Conservation (phyloP, 129 eudicot species). For the Flaveria brownii region DNA sequence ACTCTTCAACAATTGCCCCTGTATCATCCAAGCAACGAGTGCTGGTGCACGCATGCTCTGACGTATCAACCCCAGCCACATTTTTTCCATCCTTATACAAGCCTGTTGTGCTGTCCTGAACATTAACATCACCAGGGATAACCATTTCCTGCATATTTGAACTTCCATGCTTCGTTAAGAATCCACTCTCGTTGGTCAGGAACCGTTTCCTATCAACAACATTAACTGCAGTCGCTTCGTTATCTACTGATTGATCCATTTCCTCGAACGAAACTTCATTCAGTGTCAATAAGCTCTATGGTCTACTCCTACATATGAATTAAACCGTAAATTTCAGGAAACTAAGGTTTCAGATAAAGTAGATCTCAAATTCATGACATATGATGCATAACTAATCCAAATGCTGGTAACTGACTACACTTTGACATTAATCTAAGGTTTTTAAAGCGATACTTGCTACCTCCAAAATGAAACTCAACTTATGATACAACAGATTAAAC, state of each 20-base stretch:
- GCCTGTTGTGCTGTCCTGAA: slow-evolving; percentile 35
- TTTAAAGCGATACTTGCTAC: neutral
- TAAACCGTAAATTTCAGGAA: no score
- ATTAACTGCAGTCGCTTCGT: slow-evolving; percentile 41
- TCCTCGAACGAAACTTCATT: slow-evolving; percentile 30
- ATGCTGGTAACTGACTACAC: neutral
- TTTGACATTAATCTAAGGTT: no score
- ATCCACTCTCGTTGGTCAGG: slow-evolving; percentile 48
- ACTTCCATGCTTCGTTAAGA: slow-evolving; percentile 38
- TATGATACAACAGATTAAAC: neutral
- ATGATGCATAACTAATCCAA: slow-evolving; percentile 4
- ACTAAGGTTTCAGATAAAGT: neutral
- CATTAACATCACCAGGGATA: slow-evolving; percentile 49
- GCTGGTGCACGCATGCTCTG: slow-evolving; percentile 63
- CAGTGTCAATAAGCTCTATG: neutral
- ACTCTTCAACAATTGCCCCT: slow-evolving; percentile 69
- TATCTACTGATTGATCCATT: slow-evolving; percentile 65
- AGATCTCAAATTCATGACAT: slow-evolving; percentile 29
- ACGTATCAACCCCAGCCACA: slow-evolving; percentile 48
- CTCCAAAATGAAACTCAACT: neutral
- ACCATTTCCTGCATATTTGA: slow-evolving; percentile 49
- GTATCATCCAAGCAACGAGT: slow-evolving; percentile 46
- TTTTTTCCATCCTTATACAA: slow-evolving; percentile 46
- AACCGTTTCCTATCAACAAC: slow-evolving; percentile 36
- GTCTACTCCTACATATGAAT: no score